phyloP scores from a whole-genome alignment of 345 rosid species.

The Populus simonii region DNA sequence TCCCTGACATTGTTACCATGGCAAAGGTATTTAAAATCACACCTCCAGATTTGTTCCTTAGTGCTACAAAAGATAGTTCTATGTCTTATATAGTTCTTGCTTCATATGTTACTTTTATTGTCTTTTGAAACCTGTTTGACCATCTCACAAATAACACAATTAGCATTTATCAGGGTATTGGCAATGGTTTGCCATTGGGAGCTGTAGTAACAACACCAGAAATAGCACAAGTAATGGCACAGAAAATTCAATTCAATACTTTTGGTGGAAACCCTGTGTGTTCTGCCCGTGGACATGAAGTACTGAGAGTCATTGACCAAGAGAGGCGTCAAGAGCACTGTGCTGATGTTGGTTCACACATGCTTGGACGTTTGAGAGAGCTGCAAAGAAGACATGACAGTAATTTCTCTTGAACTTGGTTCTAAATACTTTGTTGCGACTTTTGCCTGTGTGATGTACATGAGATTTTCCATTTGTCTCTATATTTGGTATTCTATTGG shows the following conservation, averaged over 20 bases:
- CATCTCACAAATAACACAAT: constrained; percentile 1
- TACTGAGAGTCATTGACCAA: constrained; percentile 78
- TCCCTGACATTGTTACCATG: constrained; percentile 96
- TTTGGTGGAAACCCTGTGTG: constrained; percentile 99
- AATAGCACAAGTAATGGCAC: constrained; percentile 82
- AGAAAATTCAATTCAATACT: constrained; percentile 83
- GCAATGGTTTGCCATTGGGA: constrained; percentile 92
- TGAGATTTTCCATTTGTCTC: not conserved
- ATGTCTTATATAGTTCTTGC: not conserved
- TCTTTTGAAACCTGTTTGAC: not conserved
- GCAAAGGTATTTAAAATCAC: constrained; percentile 62
- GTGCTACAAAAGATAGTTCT: not conserved
- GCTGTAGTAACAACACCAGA: constrained; percentile 97
- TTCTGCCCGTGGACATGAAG: constrained; percentile 94
- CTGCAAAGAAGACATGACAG: constrained; percentile 72
- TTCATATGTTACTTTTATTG: not conserved
- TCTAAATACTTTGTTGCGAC: not conserved
- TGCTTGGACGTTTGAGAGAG: constrained; percentile 61
- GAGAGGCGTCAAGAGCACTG: constrained; percentile 89
- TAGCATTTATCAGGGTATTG: constrained; percentile 61
- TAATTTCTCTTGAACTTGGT: constrained; percentile 32
- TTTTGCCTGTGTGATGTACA: not conserved
- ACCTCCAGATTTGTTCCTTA: not conserved
- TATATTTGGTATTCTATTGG: not conserved
- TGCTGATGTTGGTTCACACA: constrained; percentile 70